Evolutionary conservation across 2,329 filamentous ascomycete genomes (phyloP), one percentile per base, ranked within the genome.

Genomic region (Stagonosporopsis chrysanthemi): DNA sequence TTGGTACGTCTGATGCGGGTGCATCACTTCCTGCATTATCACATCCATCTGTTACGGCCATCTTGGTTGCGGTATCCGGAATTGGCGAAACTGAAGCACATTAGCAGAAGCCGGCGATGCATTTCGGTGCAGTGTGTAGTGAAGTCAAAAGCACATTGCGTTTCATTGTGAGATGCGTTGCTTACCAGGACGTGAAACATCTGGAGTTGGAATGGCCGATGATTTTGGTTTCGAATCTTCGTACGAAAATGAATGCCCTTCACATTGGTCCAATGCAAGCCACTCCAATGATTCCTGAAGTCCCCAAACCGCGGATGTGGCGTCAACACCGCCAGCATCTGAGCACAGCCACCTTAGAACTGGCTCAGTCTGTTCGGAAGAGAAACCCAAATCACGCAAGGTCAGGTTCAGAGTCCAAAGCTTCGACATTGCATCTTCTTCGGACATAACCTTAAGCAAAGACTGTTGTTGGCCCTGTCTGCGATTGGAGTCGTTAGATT

Each of bases 261-360:
- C 79, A 14, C 83, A 79, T 66, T 89, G 91, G 71, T 95, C 86
- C 63, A 91, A 81, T n/a, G 92, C 91, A 51, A 98, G 83, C 91
- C 92, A 97, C 67, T 97, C 91, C 19, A 99, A 75, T 24, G 90
- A 88, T 76, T 97, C 93, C 60, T 96, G 89, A 33, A 98, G 79
- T 9, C 93, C 92, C 90, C 92, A 96, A 14, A 92, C 84, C 40
- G 83, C 83, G 22, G 80, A 69, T 2, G 82, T 79, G 52, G 89
- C 83, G 60, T 86, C 87, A n/a, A 75, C 28, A 33, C 64, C 64
- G 35, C 63, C 68, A 22, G 76, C 74, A 56, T 75, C 68, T 14
- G 72, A 72, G 49, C 73, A 76, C 0, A 76, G 61, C 74, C 74
- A 76, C 48, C 59, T 67, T 39, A 75, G 50, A 4, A 71, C 72